Conservation (phyloP, 305 asterid species). For the Solanum aculeatissimum region DNA sequence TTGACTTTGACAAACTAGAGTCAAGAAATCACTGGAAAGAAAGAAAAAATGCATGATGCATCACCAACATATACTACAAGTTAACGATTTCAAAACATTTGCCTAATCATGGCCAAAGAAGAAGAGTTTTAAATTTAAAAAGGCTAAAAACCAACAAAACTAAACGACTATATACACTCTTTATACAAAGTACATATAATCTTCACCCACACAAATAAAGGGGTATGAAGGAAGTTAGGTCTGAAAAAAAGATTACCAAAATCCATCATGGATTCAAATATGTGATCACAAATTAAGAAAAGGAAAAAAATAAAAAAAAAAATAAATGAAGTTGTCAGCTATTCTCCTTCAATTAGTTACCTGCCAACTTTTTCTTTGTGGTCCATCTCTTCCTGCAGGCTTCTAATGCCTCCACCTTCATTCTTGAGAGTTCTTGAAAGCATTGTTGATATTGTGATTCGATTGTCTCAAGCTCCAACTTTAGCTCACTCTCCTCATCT, state of each 20-base stretch:
- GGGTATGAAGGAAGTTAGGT: background rate
- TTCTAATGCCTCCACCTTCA: slow-evolving; percentile 53
- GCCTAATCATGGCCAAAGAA: background rate
- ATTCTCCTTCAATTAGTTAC: slow-evolving; percentile 11
- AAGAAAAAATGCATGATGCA: background rate
- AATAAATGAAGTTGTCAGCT: background rate
- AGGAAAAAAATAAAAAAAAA: background rate
- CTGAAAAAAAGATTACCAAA: background rate
- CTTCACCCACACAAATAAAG: slow-evolving; percentile 4
- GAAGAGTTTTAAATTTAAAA: background rate
- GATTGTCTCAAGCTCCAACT: slow-evolving; percentile 43
- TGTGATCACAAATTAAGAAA: background rate
- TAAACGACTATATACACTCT: background rate
- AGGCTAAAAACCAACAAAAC: background rate
- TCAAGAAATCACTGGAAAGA: background rate
- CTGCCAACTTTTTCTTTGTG: slow-evolving; percentile 15
- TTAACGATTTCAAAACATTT: background rate
- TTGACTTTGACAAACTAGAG: background rate
- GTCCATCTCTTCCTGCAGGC: slow-evolving; percentile 50
- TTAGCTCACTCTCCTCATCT: slow-evolving; percentile 26
- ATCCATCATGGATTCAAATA: background rate
- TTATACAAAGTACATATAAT: background rate
- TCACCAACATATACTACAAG: background rate
- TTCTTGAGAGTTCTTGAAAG: slow-evolving; percentile 37
- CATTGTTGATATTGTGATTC: slow-evolving; percentile 46